phyloP scores from a whole-genome alignment of 371 early-diverging fungal species.

The Blakeslea trispora region DNA sequence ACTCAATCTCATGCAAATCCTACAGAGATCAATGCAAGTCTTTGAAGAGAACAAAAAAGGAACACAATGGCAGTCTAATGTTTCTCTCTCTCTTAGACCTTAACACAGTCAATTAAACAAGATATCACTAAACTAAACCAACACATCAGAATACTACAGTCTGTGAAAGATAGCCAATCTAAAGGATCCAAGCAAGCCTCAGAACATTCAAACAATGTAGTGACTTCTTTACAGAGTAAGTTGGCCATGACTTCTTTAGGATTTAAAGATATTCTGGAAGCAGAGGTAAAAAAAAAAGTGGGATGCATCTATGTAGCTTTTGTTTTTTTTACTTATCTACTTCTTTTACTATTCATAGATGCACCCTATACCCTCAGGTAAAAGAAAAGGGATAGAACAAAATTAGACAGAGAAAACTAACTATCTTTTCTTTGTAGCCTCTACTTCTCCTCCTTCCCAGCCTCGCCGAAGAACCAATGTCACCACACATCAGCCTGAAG shows the following conservation, averaged over 20 bases:
- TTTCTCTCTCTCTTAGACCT: conserved; percentile 68
- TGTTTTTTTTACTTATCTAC: conserved; percentile 3
- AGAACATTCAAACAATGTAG: conserved; percentile 90
- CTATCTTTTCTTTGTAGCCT: no score
- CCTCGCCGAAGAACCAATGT: conserved; percentile 26
- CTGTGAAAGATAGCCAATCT: conserved; percentile 46
- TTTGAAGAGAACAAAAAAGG: neutral
- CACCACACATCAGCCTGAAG: conserved; percentile 22
- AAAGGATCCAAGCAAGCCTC: conserved; percentile 68
- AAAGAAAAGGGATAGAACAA: no score
- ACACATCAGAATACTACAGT: conserved; percentile 82
- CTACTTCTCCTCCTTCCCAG: neutral
- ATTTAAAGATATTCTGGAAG: conserved; percentile 91
- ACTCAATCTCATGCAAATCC: conserved; percentile 70
- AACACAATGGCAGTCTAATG: conserved; percentile 4
- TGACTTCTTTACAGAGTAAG: conserved; percentile 85
- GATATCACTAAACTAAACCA: conserved; percentile 89
- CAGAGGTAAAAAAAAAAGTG: conserved; percentile 71
- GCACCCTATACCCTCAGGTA: no score
- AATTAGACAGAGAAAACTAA: no score
- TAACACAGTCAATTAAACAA: conserved; percentile 91
- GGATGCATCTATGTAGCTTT: neutral
- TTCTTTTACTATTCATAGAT: no score
- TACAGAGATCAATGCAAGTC: conserved; percentile 66
- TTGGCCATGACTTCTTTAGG: conserved; percentile 83